Evolutionary conservation across 306 rosid genomes (phyloP), one percentile per base, ranked within the genome.

Genomic region (Erythrophleum fordii): DNA sequence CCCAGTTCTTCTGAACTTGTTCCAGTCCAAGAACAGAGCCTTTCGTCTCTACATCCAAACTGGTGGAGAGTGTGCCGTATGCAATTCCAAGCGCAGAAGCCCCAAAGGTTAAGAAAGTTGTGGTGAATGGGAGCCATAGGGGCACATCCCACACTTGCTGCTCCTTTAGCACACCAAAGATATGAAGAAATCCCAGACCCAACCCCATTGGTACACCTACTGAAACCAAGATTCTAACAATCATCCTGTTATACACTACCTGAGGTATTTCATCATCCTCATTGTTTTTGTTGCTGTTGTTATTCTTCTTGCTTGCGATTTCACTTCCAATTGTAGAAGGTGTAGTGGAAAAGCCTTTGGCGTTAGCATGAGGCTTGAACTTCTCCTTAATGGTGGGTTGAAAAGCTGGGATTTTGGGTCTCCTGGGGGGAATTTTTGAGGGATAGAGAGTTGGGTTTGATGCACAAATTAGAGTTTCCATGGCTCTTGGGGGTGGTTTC

Each of bases 21-120:
- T 89, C 86, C n/a, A 90, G 39, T 45, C 99, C 99, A 66, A 95
- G 84, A 71, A 93, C 13, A 3, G 97, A 83, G 0, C 97, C 98
- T 80, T 89, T 71, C 75, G 80, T 85, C 65, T 85, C 93, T 55
- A 74, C 87, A 75, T 95, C 97, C 94, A 92, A 88, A 74, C 97
- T 91, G 4, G 96, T 45, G 18, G 98, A 93, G 59, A 95, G 75
- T 20, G 94, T 75, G 48, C 98, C 99, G 77, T 90, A 93, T 0
- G 97, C 93, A 51, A 90, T 85, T 56, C 98, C 99, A 72, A 90
- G 64, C 0, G 93, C 28, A 11, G 97, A 95, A 39, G 92, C 80
- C 25, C 98, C 97, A 61, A 91, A 91, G 8, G 92, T 84, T 8
- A 91, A 14, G 12, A 91, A 58, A 0, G 88, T 85, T 29, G 97